These are phyloP conservation scores for Euptelea pleiosperma DNA, from an alignment of 164 flowering plant species.

Conservation along the genomic window DNA sequence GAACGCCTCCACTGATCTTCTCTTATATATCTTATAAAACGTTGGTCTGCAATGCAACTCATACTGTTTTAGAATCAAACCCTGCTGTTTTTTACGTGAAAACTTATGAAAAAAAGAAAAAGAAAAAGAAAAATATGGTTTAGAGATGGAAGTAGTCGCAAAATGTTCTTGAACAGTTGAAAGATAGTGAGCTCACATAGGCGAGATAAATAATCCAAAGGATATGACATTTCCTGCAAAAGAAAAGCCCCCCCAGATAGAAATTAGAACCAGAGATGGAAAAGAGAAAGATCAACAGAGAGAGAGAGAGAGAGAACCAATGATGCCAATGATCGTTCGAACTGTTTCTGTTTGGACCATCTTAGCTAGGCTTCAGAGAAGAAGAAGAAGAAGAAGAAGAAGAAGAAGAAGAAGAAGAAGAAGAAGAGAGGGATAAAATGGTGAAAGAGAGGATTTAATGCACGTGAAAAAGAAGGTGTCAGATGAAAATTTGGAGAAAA, in stretches of 20 bases:
- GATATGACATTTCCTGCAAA: conserved; percentile 68
- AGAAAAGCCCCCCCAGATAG: neutral
- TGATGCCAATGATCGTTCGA: conserved; percentile 24
- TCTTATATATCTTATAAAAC: conserved; percentile 26
- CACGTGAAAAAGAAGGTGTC: neutral
- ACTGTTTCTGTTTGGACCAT: conserved; percentile 8
- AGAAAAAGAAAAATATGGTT: neutral
- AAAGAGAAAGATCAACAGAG: neutral
- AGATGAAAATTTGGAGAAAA: too few species aligned
- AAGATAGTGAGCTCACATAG: conserved; percentile 34
- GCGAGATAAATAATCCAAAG: conserved; percentile 52
- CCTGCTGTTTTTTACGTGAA: too few species aligned
- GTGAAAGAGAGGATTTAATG: neutral
- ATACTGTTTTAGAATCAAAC: neutral
- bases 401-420: neutral
- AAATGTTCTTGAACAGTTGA: neutral
- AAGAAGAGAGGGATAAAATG: neutral
- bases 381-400: too few species aligned
- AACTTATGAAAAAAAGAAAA: too few species aligned
- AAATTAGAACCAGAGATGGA: too few species aligned
- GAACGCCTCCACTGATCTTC: conserved; percentile 31
- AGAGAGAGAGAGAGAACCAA: conserved; percentile 19
- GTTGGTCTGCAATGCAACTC: conserved; percentile 34
- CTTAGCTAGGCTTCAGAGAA: neutral
- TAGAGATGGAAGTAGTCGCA: neutral